Evolutionary conservation across 2,329 filamentous ascomycete species (phyloP).

Genomic region (Periconia macrospinosa): DNA sequence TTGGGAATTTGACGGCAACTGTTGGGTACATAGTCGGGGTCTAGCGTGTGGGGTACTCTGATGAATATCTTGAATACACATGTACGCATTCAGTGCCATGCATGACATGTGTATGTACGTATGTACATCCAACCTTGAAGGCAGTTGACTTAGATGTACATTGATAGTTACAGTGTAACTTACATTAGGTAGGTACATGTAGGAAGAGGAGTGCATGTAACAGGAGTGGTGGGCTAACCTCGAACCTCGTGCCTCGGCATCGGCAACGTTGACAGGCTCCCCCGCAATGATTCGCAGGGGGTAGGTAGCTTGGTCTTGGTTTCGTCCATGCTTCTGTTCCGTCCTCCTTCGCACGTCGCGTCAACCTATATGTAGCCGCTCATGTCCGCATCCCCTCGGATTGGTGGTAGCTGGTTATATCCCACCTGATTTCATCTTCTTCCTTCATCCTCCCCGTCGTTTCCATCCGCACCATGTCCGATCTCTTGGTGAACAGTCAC

Average conservation of each 20-base stretch:
- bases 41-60: too few relatives aligned
- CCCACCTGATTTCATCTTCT: neutral
- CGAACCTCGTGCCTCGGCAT: constrained; percentile 27
- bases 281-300: constrained; percentile 4
- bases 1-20: neutral
- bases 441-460: neutral
- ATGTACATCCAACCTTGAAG: too few relatives aligned
- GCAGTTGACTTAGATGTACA: too few relatives aligned
- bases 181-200: too few relatives aligned
- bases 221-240: too few relatives aligned
- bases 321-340: neutral
- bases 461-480: constrained; percentile 28
- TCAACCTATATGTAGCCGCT: neutral
- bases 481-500: constrained; percentile 38
- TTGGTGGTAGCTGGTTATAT: neutral
- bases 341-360: too few relatives aligned
- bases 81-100: too few relatives aligned
- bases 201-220: too few relatives aligned
- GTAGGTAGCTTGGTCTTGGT: neutral
- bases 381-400: neutral
- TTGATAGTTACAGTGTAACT: too few relatives aligned
- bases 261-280: neutral
- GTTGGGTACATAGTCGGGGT: too few relatives aligned
- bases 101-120: too few relatives aligned
- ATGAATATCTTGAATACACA: too few relatives aligned